These are phyloP conservation scores for Fusarium lateritium DNA, from an alignment of 2,329 filamentous ascomycete genomes.

Conservation along the genomic window DNA sequence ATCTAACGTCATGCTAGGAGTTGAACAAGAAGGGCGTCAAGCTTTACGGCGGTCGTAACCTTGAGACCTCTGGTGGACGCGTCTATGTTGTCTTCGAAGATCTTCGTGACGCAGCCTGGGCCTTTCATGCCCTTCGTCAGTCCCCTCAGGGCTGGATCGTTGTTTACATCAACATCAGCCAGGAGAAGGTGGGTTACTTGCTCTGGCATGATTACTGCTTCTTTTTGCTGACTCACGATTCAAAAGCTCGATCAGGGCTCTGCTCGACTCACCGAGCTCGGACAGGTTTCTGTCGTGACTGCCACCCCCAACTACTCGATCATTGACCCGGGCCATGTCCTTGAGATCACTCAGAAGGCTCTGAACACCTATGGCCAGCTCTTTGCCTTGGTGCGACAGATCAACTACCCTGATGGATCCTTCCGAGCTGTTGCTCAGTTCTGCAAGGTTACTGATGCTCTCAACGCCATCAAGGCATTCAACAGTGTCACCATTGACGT, in stretches of 20 bases:
- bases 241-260: constrained; percentile 15
- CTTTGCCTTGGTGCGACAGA: constrained; percentile 64
- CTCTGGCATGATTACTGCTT: not conserved
- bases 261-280: constrained; percentile 35
- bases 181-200: constrained; percentile 26
- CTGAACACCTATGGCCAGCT: constrained; percentile 66
- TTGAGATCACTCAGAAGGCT: constrained; percentile 52
- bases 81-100: constrained; percentile 72
- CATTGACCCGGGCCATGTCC: constrained; percentile 53
- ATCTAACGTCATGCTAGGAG: constrained; percentile 54
- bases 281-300: constrained; percentile 52
- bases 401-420: constrained; percentile 58
- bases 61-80: constrained; percentile 57
- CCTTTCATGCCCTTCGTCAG: constrained; percentile 62
- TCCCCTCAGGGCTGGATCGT: constrained; percentile 62
- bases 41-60: constrained; percentile 57
- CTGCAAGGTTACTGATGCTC: constrained; percentile 63
- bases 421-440: constrained; percentile 68
- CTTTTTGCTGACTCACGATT: not conserved
- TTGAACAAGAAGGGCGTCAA: constrained; percentile 53
- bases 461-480: constrained; percentile 58
- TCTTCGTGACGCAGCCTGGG: constrained; percentile 70
- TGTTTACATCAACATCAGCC: constrained; percentile 42
- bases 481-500: constrained; percentile 48
- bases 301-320: constrained; percentile 34